phyloP scores from a whole-genome alignment of 1,139 yeast genomes.

The Meyerozyma carpophila region DNA sequence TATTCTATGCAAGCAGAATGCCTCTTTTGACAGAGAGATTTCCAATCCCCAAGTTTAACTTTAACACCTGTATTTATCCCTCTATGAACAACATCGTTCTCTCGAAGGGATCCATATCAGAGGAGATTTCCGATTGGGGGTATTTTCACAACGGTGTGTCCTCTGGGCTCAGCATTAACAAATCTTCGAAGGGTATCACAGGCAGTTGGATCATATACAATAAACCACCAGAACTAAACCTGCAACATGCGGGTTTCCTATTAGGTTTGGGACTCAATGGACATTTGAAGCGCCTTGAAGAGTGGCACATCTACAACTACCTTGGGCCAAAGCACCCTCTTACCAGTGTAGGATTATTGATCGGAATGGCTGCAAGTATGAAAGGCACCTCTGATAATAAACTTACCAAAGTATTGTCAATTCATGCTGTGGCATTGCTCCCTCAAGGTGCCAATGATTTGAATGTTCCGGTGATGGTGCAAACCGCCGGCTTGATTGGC shows the following conservation, averaged over 20 bases:
- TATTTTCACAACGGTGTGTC: conserved; percentile 90
- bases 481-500: conserved; percentile 88
- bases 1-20: conserved; percentile 61
- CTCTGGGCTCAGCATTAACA: conserved; percentile 74
- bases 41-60: conserved; percentile 71
- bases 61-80: conserved; percentile 64
- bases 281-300: conserved; percentile 76
- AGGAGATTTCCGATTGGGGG: conserved; percentile 68
- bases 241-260: conserved; percentile 94
- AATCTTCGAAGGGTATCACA: conserved; percentile 63
- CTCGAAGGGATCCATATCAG: conserved; percentile 50
- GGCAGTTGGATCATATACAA: conserved; percentile 94
- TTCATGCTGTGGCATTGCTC: conserved; percentile 85
- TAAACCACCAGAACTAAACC: conserved; percentile 62
- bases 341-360: conserved; percentile 78
- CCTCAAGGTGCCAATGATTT: conserved; percentile 91
- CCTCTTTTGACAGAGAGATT: conserved; percentile 85
- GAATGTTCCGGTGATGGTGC: conserved; percentile 78
- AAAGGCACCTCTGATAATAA: conserved; percentile 82
- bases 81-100: conserved; percentile 58
- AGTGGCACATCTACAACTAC: conserved; percentile 95
- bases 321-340: conserved; percentile 84
- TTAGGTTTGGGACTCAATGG: conserved; percentile 91
- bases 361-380: conserved; percentile 92
- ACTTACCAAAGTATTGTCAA: conserved; percentile 84